Conservation (phyloP, 2,329 filamentous ascomycete species). For the Diaporthe sp. region DNA sequence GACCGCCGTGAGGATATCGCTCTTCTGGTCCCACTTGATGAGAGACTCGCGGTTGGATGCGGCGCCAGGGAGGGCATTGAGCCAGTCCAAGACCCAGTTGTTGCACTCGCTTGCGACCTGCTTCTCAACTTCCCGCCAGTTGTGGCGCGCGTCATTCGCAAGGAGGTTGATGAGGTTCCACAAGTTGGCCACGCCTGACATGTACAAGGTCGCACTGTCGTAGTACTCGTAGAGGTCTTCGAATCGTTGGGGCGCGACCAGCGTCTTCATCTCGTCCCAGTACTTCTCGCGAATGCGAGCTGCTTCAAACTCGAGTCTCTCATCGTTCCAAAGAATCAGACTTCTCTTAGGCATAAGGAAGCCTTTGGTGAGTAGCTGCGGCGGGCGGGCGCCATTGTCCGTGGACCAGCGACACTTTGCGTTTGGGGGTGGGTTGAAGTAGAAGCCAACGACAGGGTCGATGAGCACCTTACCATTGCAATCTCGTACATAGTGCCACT, state of each 20-base stretch:
- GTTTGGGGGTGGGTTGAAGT: constrained; percentile 34
- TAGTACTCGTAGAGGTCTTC: constrained; percentile 62
- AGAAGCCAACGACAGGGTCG: constrained; percentile 40
- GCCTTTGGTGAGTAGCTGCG: constrained; percentile 22
- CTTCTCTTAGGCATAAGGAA: constrained; percentile 5
- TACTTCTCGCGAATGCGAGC: constrained; percentile 50
- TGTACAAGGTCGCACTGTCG: constrained; percentile 61
- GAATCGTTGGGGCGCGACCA: constrained; percentile 50
- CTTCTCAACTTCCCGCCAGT: constrained; percentile 46
- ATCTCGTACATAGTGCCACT: constrained; percentile 32
- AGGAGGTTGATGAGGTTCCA: constrained; percentile 60
- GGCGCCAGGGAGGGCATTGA: constrained; percentile 3
- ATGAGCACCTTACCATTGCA: constrained; percentile 21
- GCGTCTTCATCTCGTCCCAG: constrained; percentile 51
- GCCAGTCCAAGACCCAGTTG: constrained; percentile 41
- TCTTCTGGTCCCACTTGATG: constrained; percentile 26
- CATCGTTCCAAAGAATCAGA: constrained; percentile 30
- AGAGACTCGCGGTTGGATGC: constrained; percentile 33
- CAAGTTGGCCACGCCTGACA: constrained; percentile 61
- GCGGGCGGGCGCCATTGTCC: constrained; percentile 22
- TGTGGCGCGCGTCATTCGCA: constrained; percentile 54
- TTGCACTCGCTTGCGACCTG: constrained; percentile 45
- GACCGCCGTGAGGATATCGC: constrained; percentile 35
- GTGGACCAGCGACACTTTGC: constrained; percentile 41
- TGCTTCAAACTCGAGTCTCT: constrained; percentile 20